Evolutionary conservation across 352 stramenopile genomes (phyloP).

Genomic region (Globisporangium echinulatum): DNA sequence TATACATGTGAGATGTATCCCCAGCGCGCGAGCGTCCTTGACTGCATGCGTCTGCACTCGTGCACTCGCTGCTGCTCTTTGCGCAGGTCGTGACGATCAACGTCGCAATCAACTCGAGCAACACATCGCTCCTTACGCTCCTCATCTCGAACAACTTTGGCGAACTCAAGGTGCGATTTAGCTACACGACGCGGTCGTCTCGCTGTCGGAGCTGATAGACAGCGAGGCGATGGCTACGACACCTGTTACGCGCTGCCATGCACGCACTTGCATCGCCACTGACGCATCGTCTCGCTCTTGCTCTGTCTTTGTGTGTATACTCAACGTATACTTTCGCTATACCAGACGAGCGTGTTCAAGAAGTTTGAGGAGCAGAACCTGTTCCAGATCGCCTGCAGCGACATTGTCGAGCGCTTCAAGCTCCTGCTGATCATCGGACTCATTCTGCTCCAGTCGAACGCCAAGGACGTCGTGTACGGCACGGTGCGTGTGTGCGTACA

Average conservation of each 20-base stretch:
- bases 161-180: constrained; percentile 89
- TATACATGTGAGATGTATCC: no score
- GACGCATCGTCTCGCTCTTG: neutral
- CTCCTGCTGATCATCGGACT: constrained; percentile 93
- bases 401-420: constrained; percentile 98
- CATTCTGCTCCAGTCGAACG: constrained; percentile 89
- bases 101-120: constrained; percentile 94
- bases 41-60: constrained; percentile 28
- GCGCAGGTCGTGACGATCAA: constrained; percentile 96
- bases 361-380: constrained; percentile 95
- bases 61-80: constrained; percentile 95
- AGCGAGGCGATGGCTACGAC: no score
- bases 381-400: constrained; percentile 96
- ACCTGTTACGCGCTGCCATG: no score
- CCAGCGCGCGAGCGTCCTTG: constrained; percentile 8
- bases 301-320: neutral
- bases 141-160: constrained; percentile 99
- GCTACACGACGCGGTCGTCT: no score
- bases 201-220: no score
- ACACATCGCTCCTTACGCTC: constrained; percentile 91
- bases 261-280: no score
- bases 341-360: constrained; percentile 94
- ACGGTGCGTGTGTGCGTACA: constrained; percentile 31
- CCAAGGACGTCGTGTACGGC: constrained; percentile 64
- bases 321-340: neutral